Evolutionary conservation across 208 protist species (phyloP).

Genomic region (Trypanosoma brucei): DNA sequence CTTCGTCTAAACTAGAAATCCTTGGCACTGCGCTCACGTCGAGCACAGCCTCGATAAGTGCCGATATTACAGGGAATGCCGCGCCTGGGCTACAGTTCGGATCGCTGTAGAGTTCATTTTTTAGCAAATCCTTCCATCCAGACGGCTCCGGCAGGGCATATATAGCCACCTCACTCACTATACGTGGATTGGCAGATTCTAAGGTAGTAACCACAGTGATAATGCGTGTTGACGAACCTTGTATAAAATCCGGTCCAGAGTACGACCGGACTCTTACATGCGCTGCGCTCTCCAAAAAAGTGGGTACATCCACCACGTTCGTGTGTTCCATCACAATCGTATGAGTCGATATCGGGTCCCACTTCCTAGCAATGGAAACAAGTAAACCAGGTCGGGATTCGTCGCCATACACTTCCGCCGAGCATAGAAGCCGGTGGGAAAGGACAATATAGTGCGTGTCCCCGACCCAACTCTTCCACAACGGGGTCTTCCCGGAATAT

Average conservation of each 20-base stretch:
- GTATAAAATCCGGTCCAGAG: conserved; percentile 30
- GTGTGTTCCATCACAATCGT: conserved; percentile 46
- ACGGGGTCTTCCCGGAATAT: conserved; percentile 65
- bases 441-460: conserved; percentile 35
- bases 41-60: conserved; percentile 30
- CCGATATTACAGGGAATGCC: conserved; percentile 30
- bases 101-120: conserved; percentile 24
- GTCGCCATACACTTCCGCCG: conserved; percentile 66
- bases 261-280: conserved; percentile 17
- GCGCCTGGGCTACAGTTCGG: conserved; percentile 23
- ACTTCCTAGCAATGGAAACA: conserved; percentile 29
- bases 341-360: conserved; percentile 19
- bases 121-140: conserved; percentile 42
- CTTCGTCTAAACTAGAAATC: conserved; percentile 12
- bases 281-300: conserved; percentile 25
- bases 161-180: conserved; percentile 38
- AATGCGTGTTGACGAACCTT: conserved; percentile 26
- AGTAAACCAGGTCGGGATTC: conserved; percentile 31
- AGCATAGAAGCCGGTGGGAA: conserved; percentile 49
- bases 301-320: conserved; percentile 20
- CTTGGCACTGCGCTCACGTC: conserved; percentile 4
- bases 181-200: conserved; percentile 26
- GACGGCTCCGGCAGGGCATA: conserved; percentile 31
- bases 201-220: conserved; percentile 34
- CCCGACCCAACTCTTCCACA: conserved; percentile 66